These are phyloP conservation scores for Pseudoscleropodium purum DNA, from an alignment of 225 moss, liverwort and hornwort genomes.

Conservation along the genomic window DNA sequence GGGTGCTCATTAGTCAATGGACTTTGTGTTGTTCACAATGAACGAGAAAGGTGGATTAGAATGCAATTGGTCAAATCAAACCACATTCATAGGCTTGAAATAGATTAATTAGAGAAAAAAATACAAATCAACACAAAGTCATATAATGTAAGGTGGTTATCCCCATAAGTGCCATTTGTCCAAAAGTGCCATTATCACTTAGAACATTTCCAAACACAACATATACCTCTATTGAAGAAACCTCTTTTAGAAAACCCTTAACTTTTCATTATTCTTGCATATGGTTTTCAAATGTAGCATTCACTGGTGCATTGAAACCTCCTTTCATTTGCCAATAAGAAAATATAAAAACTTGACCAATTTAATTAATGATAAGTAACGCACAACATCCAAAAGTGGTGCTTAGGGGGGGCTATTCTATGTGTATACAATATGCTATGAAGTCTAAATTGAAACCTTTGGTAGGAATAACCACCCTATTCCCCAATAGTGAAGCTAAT, in stretches of 20 bases:
- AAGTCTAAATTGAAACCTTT: no score
- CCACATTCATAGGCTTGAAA: no score
- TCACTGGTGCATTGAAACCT: no score
- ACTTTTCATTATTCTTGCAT: not conserved
- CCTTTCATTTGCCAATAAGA: not conserved
- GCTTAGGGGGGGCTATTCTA: rapidly evolving
- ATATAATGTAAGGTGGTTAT: no score
- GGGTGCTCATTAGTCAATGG: no score
- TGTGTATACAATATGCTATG: not conserved
- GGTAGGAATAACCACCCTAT: rapidly evolving
- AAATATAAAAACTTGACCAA: not conserved
- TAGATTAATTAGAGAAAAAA: no score
- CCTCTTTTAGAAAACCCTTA: not conserved
- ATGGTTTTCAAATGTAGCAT: rapidly evolving
- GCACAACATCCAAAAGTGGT: not conserved
- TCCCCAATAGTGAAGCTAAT: not conserved
- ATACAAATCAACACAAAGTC: no score
- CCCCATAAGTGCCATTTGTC: rapidly evolving
- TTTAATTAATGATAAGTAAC: not conserved
- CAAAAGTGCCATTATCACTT: not conserved
- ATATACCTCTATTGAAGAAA: not conserved
- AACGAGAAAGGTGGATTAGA: no score
- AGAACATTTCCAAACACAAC: not conserved
- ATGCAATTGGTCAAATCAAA: no score
- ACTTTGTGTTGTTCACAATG: no score